Percentiles rank a stretch among this genome's conserved stretches.
These are phyloP conservation scores for Serendipita sp. DNA, from an alignment of 768 basidiomycete genomes.

Conservation along the genomic window DNA sequence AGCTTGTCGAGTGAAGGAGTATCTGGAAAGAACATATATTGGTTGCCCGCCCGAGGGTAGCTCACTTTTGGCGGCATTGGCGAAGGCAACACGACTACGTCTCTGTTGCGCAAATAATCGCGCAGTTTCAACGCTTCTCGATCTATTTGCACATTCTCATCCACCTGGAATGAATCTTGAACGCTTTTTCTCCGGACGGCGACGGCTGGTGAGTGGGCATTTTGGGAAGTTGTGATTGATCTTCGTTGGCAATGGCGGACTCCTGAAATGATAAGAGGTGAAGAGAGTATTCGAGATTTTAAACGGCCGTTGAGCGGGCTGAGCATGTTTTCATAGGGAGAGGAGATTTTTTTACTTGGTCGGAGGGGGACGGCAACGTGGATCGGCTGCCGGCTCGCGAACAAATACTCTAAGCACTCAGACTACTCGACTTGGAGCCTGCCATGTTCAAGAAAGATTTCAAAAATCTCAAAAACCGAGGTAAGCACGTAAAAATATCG, in stretches of 20 bases:
- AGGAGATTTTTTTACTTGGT: neutral
- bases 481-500: neutral
- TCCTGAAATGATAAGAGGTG: neutral
- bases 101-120: neutral
- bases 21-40: conserved; percentile 32
- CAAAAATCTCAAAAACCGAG: conserved; percentile 1
- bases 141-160: neutral
- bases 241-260: neutral
- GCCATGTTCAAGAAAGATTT: conserved; percentile 7
- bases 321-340: neutral
- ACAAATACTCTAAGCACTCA: neutral
- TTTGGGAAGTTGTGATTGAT: neutral
- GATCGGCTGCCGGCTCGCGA: neutral
- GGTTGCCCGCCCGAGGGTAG: neutral
- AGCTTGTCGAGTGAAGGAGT: conserved; percentile 51
- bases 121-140: neutral
- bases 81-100: neutral
- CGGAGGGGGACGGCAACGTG: neutral
- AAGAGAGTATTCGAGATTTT: neutral
- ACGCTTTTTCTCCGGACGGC: neutral
- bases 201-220: neutral
- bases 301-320: neutral
- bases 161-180: neutral
- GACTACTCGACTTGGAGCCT: conserved; percentile 4
- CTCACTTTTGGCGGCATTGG: neutral